Evolutionary conservation across 176 grass and related monocot genomes (phyloP), one percentile per base, ranked within the genome.

Genomic region (Coix lacrymajobi): DNA sequence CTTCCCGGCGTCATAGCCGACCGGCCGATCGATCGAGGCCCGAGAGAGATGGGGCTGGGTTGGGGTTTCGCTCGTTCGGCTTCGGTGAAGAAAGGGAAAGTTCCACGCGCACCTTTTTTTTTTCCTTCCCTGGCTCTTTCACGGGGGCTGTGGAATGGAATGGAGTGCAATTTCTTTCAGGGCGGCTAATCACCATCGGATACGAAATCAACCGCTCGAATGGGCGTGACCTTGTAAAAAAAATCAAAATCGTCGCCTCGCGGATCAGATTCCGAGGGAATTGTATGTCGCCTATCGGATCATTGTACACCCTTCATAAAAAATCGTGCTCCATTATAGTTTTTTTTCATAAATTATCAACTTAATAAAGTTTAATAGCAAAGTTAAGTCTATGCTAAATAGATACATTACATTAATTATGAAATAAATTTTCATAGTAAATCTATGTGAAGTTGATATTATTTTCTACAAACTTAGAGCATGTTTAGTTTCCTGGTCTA

Each of bases 1-100:
- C 92, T 94, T 44, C 92, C 92, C 58, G 83, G 86, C 71, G 89
- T 91, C 92, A 94, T 94, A 29, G 58, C n/a, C 46, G 49, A 75
- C 71, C n/a, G 65, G 46, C 29, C 74, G 40, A 63, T 67, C 37
- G 65, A 45, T 11, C 16, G 57, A 63, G 12, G 48, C 41, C 3
- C 46, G 32, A 17, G 32, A 17, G 64, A 37, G 33, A 49, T 58
- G 73, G 38, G 32, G 77, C 11, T 60, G 10, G 34, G 38, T 52
- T 31, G 69, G 71, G 60, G 61, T 45, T 78, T 63, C 24, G 7
- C 3, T 45, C 45, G 71, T 22, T 61, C 69, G 58, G 8, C 25
- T 78, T 30, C 40, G 41, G 52, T 19, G 17, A 71, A 37, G 80
- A 44, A n/a, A 30, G 66, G 73, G 68, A 76, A 87, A 70, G 70